These are phyloP conservation scores for Aspergillus caelatus DNA, from an alignment of 2,329 filamentous ascomycete genomes.

Conservation along the genomic window DNA sequence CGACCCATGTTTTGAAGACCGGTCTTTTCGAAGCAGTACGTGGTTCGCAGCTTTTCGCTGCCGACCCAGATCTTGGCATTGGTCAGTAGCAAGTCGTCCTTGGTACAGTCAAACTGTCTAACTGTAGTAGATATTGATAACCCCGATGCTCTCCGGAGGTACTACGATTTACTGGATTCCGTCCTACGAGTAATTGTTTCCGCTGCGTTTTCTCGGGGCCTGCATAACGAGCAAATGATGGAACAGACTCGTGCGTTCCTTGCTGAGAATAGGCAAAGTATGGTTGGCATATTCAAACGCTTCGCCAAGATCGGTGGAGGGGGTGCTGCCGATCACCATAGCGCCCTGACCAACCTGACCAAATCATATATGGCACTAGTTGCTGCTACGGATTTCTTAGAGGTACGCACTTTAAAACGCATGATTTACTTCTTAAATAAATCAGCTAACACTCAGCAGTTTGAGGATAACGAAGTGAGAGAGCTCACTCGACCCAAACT, in stretches of 20 bases:
- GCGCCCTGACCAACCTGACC: slow-evolving; percentile 73
- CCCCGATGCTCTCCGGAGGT: slow-evolving; percentile 71
- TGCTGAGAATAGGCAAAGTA: slow-evolving; percentile 76
- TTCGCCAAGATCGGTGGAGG: slow-evolving; percentile 73
- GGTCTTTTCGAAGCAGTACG: slow-evolving; percentile 82
- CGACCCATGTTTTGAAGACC: slow-evolving; percentile 82
- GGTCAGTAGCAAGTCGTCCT: slow-evolving; percentile 42
- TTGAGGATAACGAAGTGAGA: slow-evolving; percentile 44
- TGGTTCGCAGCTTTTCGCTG: slow-evolving; percentile 80
- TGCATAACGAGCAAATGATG: slow-evolving; percentile 73
- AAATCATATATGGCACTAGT: slow-evolving; percentile 85
- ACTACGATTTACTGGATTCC: slow-evolving; percentile 80
- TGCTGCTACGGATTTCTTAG: slow-evolving; percentile 78
- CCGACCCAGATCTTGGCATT: slow-evolving; percentile 89
- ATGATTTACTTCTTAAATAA: too few relatives aligned
- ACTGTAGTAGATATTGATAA: slow-evolving; percentile 62
- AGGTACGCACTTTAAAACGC: slow-evolving; percentile 60
- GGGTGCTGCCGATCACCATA: slow-evolving; percentile 53
- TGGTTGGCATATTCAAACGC: slow-evolving; percentile 88
- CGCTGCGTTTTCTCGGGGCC: slow-evolving; percentile 77
- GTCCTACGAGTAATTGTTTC: slow-evolving; percentile 81
- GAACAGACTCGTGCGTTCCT: slow-evolving; percentile 80
- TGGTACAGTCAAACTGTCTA: slow-evolving; percentile 15
- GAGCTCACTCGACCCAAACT: slow-evolving; percentile 32
- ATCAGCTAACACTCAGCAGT: slow-evolving; percentile 33